phyloP scores from a whole-genome alignment of 306 rosid species.

The Mimosa bimucronata region DNA sequence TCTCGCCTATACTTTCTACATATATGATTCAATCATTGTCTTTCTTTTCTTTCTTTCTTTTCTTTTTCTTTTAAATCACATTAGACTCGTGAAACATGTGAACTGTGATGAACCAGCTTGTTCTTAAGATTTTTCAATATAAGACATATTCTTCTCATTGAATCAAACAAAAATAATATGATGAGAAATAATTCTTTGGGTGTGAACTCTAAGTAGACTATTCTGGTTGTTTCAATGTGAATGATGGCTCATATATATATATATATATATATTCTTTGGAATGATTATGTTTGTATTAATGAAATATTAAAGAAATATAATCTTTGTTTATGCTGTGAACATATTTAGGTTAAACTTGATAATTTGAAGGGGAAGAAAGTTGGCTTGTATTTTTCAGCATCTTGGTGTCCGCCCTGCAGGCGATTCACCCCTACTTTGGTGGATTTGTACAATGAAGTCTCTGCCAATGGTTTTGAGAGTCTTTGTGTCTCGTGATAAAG shows the following conservation, averaged over 20 bases:
- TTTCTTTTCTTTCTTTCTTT: too few species aligned
- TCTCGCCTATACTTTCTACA: background rate
- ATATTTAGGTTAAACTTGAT: slow-evolving; percentile 60
- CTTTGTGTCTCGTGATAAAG: slow-evolving; percentile 57
- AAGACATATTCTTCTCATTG: background rate
- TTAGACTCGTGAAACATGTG: background rate
- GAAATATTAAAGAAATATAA: slow-evolving; percentile 17
- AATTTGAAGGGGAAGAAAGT: slow-evolving; percentile 69
- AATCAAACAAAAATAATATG: background rate
- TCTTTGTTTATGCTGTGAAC: slow-evolving; percentile 17
- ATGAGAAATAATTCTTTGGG: background rate
- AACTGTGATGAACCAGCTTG: background rate
- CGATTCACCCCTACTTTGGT: slow-evolving; percentile 62
- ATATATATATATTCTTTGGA: too few species aligned
- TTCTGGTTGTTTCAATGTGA: background rate
- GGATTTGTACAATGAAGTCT: slow-evolving; percentile 55
- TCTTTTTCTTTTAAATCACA: too few species aligned
- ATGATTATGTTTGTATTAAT: background rate
- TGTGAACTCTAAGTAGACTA: too few species aligned
- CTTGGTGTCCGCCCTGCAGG: slow-evolving; percentile 71
- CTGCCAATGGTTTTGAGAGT: slow-evolving; percentile 59
- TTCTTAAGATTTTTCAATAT: background rate
- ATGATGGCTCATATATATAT: too few species aligned
- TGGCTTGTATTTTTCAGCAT: slow-evolving; percentile 74
- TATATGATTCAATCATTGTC: background rate